Conservation (phyloP, 2,329 filamentous ascomycete genomes). For the Dendrostoma leiphaemia region DNA sequence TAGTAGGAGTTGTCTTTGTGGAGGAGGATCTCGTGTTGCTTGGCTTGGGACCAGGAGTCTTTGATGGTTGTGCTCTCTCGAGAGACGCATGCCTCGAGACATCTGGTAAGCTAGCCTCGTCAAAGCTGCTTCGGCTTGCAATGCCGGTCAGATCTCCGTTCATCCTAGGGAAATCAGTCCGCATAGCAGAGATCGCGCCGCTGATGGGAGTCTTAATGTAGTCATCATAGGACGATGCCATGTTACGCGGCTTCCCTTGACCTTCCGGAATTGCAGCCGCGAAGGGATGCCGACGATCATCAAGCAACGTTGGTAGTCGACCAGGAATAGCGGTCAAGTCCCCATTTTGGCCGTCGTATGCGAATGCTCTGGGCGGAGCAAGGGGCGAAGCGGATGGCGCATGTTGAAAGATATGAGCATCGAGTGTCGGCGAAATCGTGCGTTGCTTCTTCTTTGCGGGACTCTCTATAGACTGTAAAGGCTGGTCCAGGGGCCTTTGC, state of each 20-base stretch:
- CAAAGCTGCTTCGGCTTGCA: background rate
- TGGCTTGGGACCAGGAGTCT: background rate
- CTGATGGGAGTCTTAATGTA: background rate
- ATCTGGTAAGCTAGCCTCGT: background rate
- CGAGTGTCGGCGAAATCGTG: constrained; percentile 5
- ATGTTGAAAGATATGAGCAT: background rate
- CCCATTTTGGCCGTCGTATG: background rate
- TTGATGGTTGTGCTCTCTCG: background rate
- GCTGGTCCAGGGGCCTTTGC: background rate
- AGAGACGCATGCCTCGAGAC: background rate
- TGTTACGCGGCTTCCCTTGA: background rate
- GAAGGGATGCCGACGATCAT: background rate
- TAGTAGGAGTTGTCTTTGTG: background rate
- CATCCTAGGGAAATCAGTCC: background rate
- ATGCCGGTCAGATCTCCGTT: background rate
- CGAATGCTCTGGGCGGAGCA: background rate
- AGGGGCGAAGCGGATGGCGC: background rate
- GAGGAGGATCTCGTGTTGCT: background rate
- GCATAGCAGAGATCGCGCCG: background rate
- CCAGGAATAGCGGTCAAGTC: background rate
- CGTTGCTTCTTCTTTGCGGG: constrained; percentile 16
- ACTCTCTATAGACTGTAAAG: background rate
- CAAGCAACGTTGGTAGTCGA: background rate
- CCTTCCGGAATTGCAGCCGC: background rate
- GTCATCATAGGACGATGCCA: background rate